These are phyloP conservation scores for Trametes gibbosa DNA, from an alignment of 768 basidiomycete species.

Conservation along the genomic window DNA sequence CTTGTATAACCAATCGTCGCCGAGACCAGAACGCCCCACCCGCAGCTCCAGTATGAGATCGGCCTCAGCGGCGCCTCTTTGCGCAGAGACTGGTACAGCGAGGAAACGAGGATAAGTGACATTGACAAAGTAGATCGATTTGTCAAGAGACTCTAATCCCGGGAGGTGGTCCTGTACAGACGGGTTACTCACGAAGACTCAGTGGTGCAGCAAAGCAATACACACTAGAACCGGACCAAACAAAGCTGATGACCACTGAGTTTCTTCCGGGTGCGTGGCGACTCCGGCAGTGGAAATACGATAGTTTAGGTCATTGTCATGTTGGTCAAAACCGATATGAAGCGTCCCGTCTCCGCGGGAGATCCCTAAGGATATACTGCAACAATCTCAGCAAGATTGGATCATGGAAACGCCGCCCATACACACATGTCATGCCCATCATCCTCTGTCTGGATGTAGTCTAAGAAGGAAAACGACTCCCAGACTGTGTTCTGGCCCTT, in stretches of 20 bases:
- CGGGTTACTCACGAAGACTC: background rate
- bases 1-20: constrained; percentile 38
- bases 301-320: constrained; percentile 36
- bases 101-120: constrained; percentile 38
- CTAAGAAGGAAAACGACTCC: constrained; percentile 32
- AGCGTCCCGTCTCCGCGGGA: constrained; percentile 37
- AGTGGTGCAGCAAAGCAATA: background rate
- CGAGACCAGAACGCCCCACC: constrained; percentile 35
- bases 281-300: constrained; percentile 31
- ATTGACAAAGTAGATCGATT: constrained; percentile 33
- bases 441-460: constrained; percentile 37
- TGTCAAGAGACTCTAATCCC: constrained; percentile 32
- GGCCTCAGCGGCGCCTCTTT: constrained; percentile 5
- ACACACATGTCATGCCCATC: constrained; percentile 36
- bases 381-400: background rate
- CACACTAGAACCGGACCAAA: constrained; percentile 30
- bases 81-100: constrained; percentile 10
- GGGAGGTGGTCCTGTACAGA: constrained; percentile 32
- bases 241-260: constrained; percentile 26
- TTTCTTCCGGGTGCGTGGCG: constrained; percentile 28
- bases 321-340: constrained; percentile 37
- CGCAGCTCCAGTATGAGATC: constrained; percentile 36
- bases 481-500: constrained; percentile 13
- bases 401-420: background rate
- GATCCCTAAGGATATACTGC: constrained; percentile 36